Conservation (phyloP, 202 grass and related monocot species). For the Carex sylvatica region DNA sequence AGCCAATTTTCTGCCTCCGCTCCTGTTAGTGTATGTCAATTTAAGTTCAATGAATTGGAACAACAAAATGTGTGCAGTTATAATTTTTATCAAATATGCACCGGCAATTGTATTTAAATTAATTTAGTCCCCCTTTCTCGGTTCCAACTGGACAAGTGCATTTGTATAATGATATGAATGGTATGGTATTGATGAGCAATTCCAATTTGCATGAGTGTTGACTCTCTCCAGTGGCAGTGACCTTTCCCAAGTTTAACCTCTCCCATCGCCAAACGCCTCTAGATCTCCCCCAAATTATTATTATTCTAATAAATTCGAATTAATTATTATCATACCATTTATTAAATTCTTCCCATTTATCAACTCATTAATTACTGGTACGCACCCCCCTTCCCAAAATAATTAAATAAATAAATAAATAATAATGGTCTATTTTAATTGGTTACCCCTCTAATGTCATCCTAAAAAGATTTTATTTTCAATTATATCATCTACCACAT, state of each 20-base stretch:
- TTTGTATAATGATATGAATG: too few relatives aligned
- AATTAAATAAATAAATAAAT: too few relatives aligned
- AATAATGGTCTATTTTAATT: background rate
- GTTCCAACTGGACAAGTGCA: too few relatives aligned
- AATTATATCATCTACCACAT: constrained; percentile 12
- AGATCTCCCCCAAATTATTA: background rate
- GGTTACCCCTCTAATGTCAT: background rate
- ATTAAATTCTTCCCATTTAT: background rate
- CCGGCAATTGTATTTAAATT: too few relatives aligned
- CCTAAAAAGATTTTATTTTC: constrained; percentile 4
- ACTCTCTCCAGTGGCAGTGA: background rate
- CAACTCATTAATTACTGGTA: constrained; percentile 21
- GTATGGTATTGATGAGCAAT: too few relatives aligned
- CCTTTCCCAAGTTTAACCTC: background rate
- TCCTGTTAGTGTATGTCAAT: too few relatives aligned
- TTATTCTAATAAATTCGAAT: background rate
- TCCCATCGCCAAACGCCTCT: constrained; percentile 8
- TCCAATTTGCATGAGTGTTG: background rate
- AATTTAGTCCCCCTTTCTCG: too few relatives aligned
- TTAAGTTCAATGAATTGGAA: too few relatives aligned
- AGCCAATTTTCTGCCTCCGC: too few relatives aligned
- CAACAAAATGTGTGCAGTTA: too few relatives aligned
- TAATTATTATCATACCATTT: constrained; percentile 10
- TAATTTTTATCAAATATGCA: too few relatives aligned
- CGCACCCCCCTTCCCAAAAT: background rate